These are phyloP conservation scores for sorghum (Sorghum bicolor) DNA, from an alignment of 176 grass and related monocot species.

Conservation along the genomic window Sorghum_bicolor_NCBIv3 NC_012870.2:76818501-76819000, in stretches of 20 bases:
- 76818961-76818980: background rate
- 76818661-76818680: slow-evolving; percentile 45
- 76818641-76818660: background rate
- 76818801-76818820: slow-evolving; percentile 69
- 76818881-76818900: background rate
- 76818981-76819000: slow-evolving; percentile 4
- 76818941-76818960: background rate
- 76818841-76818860: slow-evolving; percentile 96
- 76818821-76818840: slow-evolving; percentile 76
- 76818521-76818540: slow-evolving; percentile 72
- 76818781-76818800: slow-evolving; percentile 83
- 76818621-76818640: background rate
- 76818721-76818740: slow-evolving; percentile 79
- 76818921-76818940: slow-evolving; percentile 7
- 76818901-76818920: background rate
- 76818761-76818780: slow-evolving; percentile 77
- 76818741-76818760: slow-evolving; percentile 45
- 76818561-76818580: slow-evolving; percentile 75
- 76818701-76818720: slow-evolving; percentile 89
- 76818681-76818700: slow-evolving; percentile 78
- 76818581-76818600: too few species aligned
- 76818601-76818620: background rate
- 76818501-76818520: slow-evolving; percentile 78
- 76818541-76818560: slow-evolving; percentile 76
- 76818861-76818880: slow-evolving; percentile 56